Conservation (phyloP, 129 eudicot species). For the Chrysanthemum lavandulifolium region DNA sequence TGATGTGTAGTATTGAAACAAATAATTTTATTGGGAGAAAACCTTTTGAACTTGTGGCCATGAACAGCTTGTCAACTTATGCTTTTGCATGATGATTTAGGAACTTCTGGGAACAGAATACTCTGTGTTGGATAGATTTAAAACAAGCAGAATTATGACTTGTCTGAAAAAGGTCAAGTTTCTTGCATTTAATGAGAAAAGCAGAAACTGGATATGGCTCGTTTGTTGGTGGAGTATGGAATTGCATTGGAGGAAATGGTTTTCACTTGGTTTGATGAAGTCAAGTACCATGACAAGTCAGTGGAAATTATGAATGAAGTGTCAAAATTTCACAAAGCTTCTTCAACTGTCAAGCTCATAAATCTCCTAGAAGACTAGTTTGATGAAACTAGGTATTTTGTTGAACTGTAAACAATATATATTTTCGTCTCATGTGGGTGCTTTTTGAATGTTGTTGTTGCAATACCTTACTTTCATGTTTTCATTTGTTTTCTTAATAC, state of each 20-base stretch:
- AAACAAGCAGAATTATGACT: not conserved
- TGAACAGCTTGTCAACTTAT: no score
- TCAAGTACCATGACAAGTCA: not conserved
- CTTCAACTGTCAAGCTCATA: conserved; percentile 13
- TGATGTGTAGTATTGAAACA: no score
- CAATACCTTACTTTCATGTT: no score
- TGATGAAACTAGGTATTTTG: no score
- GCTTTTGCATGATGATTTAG: no score
- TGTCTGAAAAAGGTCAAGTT: conserved; percentile 1
- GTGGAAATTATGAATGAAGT: conserved; percentile 15
- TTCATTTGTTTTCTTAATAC: no score
- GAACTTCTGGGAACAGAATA: not conserved
- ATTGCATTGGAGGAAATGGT: conserved; percentile 27
- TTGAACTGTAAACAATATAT: no score
- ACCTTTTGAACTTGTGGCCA: no score
- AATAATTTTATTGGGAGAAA: no score
- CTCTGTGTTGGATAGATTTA: not conserved
- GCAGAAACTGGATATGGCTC: not conserved
- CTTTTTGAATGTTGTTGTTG: no score
- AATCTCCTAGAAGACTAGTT: no score
- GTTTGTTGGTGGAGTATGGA: not conserved
- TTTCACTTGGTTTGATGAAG: conserved; percentile 11
- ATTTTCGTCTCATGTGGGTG: no score
- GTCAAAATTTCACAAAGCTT: conserved; percentile 12
- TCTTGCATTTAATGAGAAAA: not conserved